Base-by-base conservation (phyloP, 176 grass and related monocot species). In the Aegilops sharonensis region DNA sequence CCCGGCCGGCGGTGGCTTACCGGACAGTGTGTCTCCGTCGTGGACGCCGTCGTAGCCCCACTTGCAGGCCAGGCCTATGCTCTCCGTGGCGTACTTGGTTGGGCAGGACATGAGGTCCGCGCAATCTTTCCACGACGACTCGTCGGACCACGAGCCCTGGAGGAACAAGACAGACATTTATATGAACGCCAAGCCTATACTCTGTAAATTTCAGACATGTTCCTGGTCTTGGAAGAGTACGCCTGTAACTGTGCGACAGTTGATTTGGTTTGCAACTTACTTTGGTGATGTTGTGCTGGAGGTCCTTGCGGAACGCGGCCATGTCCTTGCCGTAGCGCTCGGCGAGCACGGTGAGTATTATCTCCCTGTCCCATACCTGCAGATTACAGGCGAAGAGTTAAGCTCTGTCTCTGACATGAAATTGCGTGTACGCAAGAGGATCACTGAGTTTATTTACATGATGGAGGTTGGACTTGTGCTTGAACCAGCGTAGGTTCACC, bases 321-420 rank as follows among this genome's bases (percentile, higher is more conserved):
- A 98, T 82, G 61, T 92, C 89, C 62, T 93, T 98, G 57, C 62
- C 77, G 69, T 93, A 98, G 63, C 86, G 85, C 6, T 93, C 88
- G 29, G 88, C 84, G 2, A 95, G 73, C 18, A 89, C 87, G 18
- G 91, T 98, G 61, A 89, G 89, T 56, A 98, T 95, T 82, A 95
- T 95, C 73, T 98, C 95, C 78, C 93, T 90, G 79, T 95, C 95
- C 95, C 95, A 95, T 21, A 98, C 93, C 95, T 98, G 87, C 9
- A 87, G 68, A 47, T 27, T 27, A 27, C 27, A 27, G 27, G 27
- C 1, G 27, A 72, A 18, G 9, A 30, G 29, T 29, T 32, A 61
- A 45, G 18, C 35, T 61, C 5, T 35, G 17, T 5, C 30, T 17
- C 0, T 11, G 1, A 10, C 64, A 43, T 71, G 30, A 0, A 6